Evolutionary conservation across 1,284 basidiomycete species (phyloP), one percentile per base, ranked within the genome.

Genomic region (Moesziomyces globuligerus): DNA sequence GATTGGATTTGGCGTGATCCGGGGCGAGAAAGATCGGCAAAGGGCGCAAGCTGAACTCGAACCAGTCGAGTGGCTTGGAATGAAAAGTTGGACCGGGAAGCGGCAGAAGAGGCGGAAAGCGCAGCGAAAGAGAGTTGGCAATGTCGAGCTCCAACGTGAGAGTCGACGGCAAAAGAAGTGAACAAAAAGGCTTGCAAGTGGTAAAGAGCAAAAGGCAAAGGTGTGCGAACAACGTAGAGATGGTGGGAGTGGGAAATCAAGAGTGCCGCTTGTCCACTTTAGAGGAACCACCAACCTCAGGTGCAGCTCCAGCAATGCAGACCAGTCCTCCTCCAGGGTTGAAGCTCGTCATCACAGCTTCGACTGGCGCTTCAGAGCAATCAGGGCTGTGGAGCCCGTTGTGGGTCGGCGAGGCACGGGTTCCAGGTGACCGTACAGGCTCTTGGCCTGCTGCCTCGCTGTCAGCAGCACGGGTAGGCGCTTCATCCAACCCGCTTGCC

Each of bases 201-300:
- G 24, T 44, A 42, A 50, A 58, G 40, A 24, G 34, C 32, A 32
- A 54, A 65, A 58, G 21, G 29, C 40, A 37, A 65, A 54, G 55
- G 47, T 38, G 39, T 47, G 62, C 47, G 55, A 65, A 58, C 61
- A 58, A 65, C 62, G 47, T 65, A 47, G 47, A 29, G 55, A 65
- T 65, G 62, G 51, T 58, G 55, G 62, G 25, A 49, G 62, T 55
- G 50, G 38, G 21, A 44, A 65, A 48, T 42, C 32, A 65, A 58
- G 48, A n/a, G 6, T 2, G 47, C 29, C 23, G n/a, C 23, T 5
- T 3, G 10, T 4, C 3, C 49, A 11, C 21, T 15, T 28, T 48
- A 46, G 37, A 40, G 36, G 44, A 36, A 41, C 40, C 21, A 18
- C 10, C 45, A 15, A 23, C 23, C 5, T 15, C 13, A 32, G 29